Evolutionary conservation across 1,284 basidiomycete species (phyloP).

Genomic region (Trametes hirsuta): DNA sequence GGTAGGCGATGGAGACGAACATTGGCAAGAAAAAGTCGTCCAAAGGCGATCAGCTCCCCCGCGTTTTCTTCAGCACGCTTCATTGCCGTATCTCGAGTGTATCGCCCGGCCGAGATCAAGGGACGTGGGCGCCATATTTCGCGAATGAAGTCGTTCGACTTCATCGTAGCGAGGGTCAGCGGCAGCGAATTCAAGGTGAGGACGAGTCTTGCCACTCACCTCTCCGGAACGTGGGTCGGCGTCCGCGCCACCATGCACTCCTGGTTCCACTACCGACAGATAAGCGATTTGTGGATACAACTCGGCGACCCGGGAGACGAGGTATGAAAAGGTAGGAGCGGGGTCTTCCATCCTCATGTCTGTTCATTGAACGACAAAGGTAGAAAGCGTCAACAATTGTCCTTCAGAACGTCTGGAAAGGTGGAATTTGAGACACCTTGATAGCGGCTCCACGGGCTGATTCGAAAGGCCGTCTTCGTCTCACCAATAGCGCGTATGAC

Average conservation of each 20-base stretch:
- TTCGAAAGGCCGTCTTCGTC: constrained; percentile 48
- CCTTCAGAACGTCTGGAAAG: too few species aligned
- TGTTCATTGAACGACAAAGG: neutral
- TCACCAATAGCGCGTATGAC: constrained; percentile 38
- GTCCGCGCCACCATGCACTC: constrained; percentile 20
- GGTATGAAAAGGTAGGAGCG: constrained; percentile 36
- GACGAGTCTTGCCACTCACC: neutral
- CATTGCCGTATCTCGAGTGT: constrained; percentile 30
- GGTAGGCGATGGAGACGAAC: constrained; percentile 28
- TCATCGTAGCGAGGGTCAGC: neutral
- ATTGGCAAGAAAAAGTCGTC: constrained; percentile 50
- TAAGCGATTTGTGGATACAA: constrained; percentile 49
- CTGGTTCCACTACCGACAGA: constrained; percentile 47
- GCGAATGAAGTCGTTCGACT: constrained; percentile 37
- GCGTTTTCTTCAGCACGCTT: constrained; percentile 33
- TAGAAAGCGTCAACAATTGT: neutral
- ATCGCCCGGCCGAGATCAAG: constrained; percentile 42
- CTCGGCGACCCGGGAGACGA: constrained; percentile 32
- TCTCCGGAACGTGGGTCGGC: neutral
- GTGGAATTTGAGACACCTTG: constrained; percentile 29
- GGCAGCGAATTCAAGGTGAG: too few species aligned
- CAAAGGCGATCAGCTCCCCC: constrained; percentile 48
- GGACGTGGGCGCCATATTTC: constrained; percentile 33
- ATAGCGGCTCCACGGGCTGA: constrained; percentile 53
- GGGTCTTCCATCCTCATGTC: constrained; percentile 45